Evolutionary conservation across 2,329 filamentous ascomycete species (phyloP).

Genomic region (Fusarium sarcochroum): DNA sequence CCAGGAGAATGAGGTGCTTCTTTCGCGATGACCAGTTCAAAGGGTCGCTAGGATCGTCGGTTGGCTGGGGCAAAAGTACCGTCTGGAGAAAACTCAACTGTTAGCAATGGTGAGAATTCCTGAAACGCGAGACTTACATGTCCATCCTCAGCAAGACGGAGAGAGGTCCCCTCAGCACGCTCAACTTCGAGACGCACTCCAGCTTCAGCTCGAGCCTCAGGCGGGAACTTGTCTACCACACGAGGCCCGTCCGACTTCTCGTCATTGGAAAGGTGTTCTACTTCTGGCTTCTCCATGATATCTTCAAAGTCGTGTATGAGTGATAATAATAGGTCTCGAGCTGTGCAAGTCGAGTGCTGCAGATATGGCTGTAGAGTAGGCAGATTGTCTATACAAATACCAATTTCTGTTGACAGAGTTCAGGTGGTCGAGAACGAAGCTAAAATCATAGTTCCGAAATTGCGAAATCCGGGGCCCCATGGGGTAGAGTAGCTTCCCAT

Average conservation of each 20-base stretch:
- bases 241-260: constrained; percentile 12
- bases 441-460: constrained; percentile 28
- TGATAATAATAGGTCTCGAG: neutral
- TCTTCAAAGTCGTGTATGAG: neutral
- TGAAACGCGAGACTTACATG: constrained; percentile 16
- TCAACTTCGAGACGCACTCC: constrained; percentile 29
- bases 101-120: neutral
- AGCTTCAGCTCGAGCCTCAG: constrained; percentile 33
- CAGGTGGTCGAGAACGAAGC: neutral
- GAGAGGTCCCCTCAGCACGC: constrained; percentile 3
- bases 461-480: constrained; percentile 33
- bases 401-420: neutral
- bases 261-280: constrained; percentile 33
- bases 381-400: constrained; percentile 23
- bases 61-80: constrained; percentile 39
- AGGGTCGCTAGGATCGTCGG: constrained; percentile 30
- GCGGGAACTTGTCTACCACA: constrained; percentile 16
- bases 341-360: constrained; percentile 6
- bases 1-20: constrained; percentile 41
- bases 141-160: constrained; percentile 37
- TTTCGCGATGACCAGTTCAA: constrained; percentile 42
- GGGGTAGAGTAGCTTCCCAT: constrained; percentile 14
- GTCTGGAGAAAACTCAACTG: constrained; percentile 9
- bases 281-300: constrained; percentile 36
- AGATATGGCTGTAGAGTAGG: neutral